Base-by-base conservation (phyloP, 768 basidiomycete genomes). In the Polyporus arcularius region DNA sequence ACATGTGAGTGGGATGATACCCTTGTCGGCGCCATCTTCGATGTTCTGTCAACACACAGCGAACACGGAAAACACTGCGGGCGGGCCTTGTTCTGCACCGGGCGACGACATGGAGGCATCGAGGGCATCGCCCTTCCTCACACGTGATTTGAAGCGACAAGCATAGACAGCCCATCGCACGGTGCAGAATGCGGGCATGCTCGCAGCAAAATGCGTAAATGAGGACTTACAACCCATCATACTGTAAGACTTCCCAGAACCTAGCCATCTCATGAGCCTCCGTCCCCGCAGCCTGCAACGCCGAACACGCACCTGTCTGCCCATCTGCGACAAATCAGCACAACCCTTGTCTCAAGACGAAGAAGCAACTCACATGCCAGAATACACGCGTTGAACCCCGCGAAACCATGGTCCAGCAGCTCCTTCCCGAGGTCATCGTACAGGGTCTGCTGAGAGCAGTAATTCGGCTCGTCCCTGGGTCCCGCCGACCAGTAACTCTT, bases 401-500 rank as follows among this genome's bases (percentile, higher is more conserved):
- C 78, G 76, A 99, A 98, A 45, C 93, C 89, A 73, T 98, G 96
- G 73, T 98, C 93, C 67, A 99, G 79, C 54, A 99, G 76, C 70
- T 98, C 96, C 74, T 89, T 90, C 45, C 96, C 96, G 39, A 98
- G 74, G 78, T 98, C 96, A 66, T 94, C 87, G 74, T 93, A 98
- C 59, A 98, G 79, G 0, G 95, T 98, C 73, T 96, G 88, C 69
- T 99, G 96, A 4, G 90, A 93, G 66, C 94, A 96, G 71, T 98
- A 98, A 14, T 82, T 80, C 0, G 92, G 89, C 58, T 97, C 96
- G 70, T 95, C 91, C 68, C 92, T 82, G 10, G 90, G 82, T 1
- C 95, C 93, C 14, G 94, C 94, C 42, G 94, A 95, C 96, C 95
- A 96, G 75, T 98, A 98, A 56, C 90, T 92, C 82, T 96, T 96